Conservation (phyloP, 2,329 filamentous ascomycete species). For the Diaporthe sp. region DNA sequence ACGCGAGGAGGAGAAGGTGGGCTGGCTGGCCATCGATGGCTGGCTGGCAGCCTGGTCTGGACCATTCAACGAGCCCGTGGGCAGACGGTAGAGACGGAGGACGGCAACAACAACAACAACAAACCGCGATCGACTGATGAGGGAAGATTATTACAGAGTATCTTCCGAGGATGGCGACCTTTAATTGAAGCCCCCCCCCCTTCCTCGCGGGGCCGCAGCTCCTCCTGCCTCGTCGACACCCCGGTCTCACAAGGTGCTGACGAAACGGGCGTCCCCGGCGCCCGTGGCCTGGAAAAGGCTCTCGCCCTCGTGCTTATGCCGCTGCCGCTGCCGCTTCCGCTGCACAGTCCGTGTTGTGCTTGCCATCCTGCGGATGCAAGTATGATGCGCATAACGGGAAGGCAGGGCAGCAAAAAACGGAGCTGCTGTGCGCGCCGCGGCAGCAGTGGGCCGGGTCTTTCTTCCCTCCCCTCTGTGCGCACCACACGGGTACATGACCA, state of each 20-base stretch:
- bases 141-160: background rate
- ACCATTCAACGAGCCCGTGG: background rate
- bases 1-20: conserved; percentile 24
- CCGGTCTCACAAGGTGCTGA: conserved; percentile 31
- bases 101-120: conserved; percentile 1
- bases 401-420: conserved; percentile 32
- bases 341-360: conserved; percentile 40
- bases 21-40: conserved; percentile 27
- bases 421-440: conserved; percentile 24
- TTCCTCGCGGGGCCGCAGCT: conserved; percentile 3
- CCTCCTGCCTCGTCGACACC: background rate
- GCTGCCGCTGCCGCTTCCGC: conserved; percentile 25
- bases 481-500: conserved; percentile 1
- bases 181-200: conserved; percentile 2
- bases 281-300: conserved; percentile 26
- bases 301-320: conserved; percentile 24
- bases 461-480: background rate
- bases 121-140: background rate
- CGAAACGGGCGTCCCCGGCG: conserved; percentile 26
- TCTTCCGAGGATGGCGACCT: conserved; percentile 32
- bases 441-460: conserved; percentile 23
- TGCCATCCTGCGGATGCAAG: conserved; percentile 43
- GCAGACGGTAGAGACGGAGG: background rate
- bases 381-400: conserved; percentile 42
- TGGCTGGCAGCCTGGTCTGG: conserved; percentile 34